phyloP scores from a whole-genome alignment of 2,329 filamentous ascomycete species.

The Harringtonia aguacate region DNA sequence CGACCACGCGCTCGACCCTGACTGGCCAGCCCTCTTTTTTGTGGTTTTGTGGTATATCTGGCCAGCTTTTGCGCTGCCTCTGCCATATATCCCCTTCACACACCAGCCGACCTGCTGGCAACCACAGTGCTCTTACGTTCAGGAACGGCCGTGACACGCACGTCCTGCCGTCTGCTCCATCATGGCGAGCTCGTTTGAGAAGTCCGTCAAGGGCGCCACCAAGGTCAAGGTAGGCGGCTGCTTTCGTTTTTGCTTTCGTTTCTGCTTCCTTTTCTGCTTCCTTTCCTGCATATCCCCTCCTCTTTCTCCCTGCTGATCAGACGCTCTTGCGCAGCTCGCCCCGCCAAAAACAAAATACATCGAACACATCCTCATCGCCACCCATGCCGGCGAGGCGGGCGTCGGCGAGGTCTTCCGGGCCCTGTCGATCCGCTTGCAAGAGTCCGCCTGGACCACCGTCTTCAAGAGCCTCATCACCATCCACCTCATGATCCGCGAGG shows the following conservation, averaged over 20 bases:
- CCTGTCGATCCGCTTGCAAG: slow-evolving; percentile 76
- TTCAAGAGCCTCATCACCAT: slow-evolving; percentile 96
- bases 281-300: neutral
- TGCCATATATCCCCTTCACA: no score
- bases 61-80: no score
- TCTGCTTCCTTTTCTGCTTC: neutral
- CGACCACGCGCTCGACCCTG: no score
- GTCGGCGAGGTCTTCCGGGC: slow-evolving; percentile 94
- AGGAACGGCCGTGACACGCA: no score
- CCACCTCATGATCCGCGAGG: slow-evolving; percentile 95
- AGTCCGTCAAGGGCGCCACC: slow-evolving; percentile 96
- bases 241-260: no score
- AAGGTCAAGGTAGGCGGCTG: slow-evolving; percentile 88
- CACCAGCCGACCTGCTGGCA: no score
- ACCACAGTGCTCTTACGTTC: no score
- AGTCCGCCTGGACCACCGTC: slow-evolving; percentile 99
- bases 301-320: slow-evolving; percentile 2
- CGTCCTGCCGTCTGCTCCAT: neutral
- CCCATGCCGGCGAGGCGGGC: slow-evolving; percentile 86
- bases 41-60: no score
- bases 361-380: slow-evolving; percentile 93
- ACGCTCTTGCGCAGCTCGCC: slow-evolving; percentile 60
- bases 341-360: slow-evolving; percentile 99
- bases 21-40: no score
- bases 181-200: slow-evolving; percentile 91